phyloP scores from a whole-genome alignment of 2,329 filamentous ascomycete species.

The Onygenales sp. region DNA sequence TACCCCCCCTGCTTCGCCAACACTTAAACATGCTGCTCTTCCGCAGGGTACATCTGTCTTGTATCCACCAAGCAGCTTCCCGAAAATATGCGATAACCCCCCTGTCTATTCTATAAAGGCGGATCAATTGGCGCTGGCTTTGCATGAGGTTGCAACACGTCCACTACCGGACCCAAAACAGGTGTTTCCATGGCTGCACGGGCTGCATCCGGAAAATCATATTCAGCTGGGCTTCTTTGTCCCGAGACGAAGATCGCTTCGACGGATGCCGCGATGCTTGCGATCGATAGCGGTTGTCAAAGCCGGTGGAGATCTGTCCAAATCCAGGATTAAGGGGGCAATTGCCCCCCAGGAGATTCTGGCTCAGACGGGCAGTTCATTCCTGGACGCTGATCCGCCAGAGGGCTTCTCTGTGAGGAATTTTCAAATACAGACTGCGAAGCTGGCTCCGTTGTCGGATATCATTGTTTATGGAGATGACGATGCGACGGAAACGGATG shows the following conservation, averaged over 20 bases:
- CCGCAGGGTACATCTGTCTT: constrained; percentile 59
- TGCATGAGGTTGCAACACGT: constrained; percentile 68
- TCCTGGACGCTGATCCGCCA: constrained; percentile 73
- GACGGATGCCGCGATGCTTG: constrained; percentile 65
- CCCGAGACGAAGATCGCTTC: constrained; percentile 60
- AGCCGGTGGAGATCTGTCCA: constrained; percentile 67
- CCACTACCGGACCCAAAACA: constrained; percentile 74
- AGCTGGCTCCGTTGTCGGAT: constrained; percentile 79
- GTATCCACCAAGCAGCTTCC: constrained; percentile 60
- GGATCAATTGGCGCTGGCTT: constrained; percentile 56
- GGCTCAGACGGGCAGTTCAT: constrained; percentile 47
- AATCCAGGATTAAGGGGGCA: constrained; percentile 74
- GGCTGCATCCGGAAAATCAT: constrained; percentile 78
- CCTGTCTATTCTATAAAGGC: constrained; percentile 65
- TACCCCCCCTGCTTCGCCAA: constrained; percentile 58
- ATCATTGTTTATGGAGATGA: constrained; percentile 86
- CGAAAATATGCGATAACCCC: constrained; percentile 45
- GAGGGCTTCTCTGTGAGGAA: constrained; percentile 94
- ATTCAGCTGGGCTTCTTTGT: constrained; percentile 86
- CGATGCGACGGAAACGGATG: constrained; percentile 48
- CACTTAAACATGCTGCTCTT: constrained; percentile 44
- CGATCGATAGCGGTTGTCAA: constrained; percentile 81
- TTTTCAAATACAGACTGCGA: constrained; percentile 91
- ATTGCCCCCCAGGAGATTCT: constrained; percentile 75
- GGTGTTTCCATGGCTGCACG: constrained; percentile 95